These are phyloP conservation scores for Aurifilum marmelostoma DNA, from an alignment of 2,329 filamentous ascomycete species.

Conservation along the genomic window DNA sequence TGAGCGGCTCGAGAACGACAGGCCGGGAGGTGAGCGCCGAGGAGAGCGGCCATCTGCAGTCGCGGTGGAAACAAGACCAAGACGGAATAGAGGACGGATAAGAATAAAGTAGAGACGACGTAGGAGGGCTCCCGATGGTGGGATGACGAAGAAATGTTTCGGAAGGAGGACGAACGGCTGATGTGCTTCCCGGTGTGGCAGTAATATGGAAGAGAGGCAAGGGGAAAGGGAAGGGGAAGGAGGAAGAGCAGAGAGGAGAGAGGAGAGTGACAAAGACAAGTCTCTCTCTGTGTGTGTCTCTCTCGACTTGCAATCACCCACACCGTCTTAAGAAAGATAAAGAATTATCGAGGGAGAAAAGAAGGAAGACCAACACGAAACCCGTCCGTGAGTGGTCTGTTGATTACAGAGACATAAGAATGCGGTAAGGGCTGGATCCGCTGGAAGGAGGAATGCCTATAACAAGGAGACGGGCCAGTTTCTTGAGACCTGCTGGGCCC, in stretches of 20 bases:
- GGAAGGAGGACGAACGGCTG: neutral
- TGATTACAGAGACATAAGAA: conserved; percentile 18
- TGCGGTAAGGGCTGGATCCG: conserved; percentile 7
- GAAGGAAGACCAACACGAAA: conserved; percentile 14
- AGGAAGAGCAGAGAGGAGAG: neutral
- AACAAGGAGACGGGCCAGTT: neutral
- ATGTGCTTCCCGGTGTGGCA: conserved; percentile 4
- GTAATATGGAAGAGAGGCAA: neutral
- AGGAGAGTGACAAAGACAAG: neutral
- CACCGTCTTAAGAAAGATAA: neutral
- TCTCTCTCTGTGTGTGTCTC: too few relatives aligned
- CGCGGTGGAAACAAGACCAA: conserved; percentile 9
- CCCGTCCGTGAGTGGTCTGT: conserved; percentile 16
- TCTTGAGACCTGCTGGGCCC: neutral
- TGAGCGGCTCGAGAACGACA: conserved; percentile 14
- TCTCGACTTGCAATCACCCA: neutral
- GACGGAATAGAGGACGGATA: conserved; percentile 14
- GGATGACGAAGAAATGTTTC: conserved; percentile 18
- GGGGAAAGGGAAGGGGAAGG: too few relatives aligned
- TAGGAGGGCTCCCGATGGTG: conserved; percentile 20
- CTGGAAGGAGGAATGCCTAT: conserved; percentile 5
- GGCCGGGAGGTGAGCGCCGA: conserved; percentile 14
- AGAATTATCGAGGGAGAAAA: too few relatives aligned
- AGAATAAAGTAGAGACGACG: conserved; percentile 22
- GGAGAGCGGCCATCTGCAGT: conserved; percentile 12